Percentiles rank a stretch among this genome's conserved stretches.
Evolutionary conservation across 176 grass and related monocot species (phyloP).

Genomic region (Echinochloa phyllopogon): DNA sequence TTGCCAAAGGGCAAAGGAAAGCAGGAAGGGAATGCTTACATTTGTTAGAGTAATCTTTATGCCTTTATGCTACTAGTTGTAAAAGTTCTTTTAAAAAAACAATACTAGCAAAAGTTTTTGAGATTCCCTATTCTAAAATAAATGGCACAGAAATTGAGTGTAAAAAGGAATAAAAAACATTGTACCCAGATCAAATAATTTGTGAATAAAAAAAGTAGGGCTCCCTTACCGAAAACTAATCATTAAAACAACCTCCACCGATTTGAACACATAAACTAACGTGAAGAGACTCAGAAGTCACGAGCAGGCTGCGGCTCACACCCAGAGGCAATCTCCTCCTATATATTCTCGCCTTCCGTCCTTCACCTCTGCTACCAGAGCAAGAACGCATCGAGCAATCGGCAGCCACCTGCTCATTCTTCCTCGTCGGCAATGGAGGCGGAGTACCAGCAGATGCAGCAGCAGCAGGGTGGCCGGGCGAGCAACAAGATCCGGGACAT

Average conservation of each 20-base stretch:
- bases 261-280: constrained; percentile 46
- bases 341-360: constrained; percentile 37
- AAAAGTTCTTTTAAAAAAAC: neutral
- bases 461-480: constrained; percentile 35
- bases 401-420: neutral
- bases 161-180: neutral
- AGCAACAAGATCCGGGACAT: constrained; percentile 90
- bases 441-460: constrained; percentile 32
- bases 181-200: neutral
- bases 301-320: constrained; percentile 35
- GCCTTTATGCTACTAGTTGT: neutral
- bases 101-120: neutral
- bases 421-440: constrained; percentile 4
- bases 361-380: neutral
- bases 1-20: neutral
- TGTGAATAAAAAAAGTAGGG: neutral
- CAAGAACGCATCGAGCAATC: constrained; percentile 14
- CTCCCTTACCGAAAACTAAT: constrained; percentile 28
- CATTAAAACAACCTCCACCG: constrained; percentile 25
- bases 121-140: too few species aligned
- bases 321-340: constrained; percentile 5
- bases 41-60: neutral
- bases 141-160: neutral
- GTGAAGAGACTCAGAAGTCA: constrained; percentile 27
- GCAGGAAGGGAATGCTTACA: neutral